phyloP scores from a whole-genome alignment of 2,329 filamentous ascomycete genomes.

The Chrysosporium keratinophilum region DNA sequence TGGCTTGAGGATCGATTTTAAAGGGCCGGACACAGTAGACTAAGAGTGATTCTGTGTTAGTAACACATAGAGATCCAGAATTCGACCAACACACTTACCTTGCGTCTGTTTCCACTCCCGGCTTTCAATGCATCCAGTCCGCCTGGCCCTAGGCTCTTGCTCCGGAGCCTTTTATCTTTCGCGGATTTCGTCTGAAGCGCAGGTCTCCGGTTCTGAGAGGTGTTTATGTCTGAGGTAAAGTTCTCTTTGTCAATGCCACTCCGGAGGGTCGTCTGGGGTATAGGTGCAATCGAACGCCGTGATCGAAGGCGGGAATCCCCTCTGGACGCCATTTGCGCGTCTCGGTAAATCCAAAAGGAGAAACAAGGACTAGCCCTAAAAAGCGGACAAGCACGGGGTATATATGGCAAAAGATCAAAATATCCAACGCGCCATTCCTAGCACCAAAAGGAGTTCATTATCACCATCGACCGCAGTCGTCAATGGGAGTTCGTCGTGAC shows the following conservation, averaged over 20 bases:
- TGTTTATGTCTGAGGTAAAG: conserved; percentile 55
- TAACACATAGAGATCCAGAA: not conserved
- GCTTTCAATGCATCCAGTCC: conserved; percentile 73
- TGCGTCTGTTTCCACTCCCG: conserved; percentile 64
- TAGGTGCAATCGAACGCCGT: conserved; percentile 62
- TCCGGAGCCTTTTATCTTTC: conserved; percentile 60
- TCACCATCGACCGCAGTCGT: not conserved
- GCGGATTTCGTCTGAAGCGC: conserved; percentile 24
- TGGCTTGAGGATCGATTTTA: conserved; percentile 71
- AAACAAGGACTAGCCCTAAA: not conserved
- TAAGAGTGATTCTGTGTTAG: conserved; percentile 20
- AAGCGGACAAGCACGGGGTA: not conserved
- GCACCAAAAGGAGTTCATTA: not conserved
- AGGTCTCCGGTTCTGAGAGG: conserved; percentile 24
- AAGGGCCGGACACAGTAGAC: conserved; percentile 32
- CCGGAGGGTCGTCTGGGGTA: conserved; percentile 42
- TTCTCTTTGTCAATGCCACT: conserved; percentile 62
- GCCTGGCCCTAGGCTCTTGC: conserved; percentile 91
- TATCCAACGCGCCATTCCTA: not conserved
- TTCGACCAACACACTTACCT: conserved; percentile 45
- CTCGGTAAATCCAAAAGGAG: not conserved
- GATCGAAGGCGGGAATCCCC: conserved; percentile 30
- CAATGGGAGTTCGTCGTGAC: not conserved
- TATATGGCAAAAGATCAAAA: conserved; percentile 3
- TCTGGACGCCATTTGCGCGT: conserved; percentile 9